Conservation (phyloP, 108 stramenopile genomes). For the Cyclotella sp. region DNA sequence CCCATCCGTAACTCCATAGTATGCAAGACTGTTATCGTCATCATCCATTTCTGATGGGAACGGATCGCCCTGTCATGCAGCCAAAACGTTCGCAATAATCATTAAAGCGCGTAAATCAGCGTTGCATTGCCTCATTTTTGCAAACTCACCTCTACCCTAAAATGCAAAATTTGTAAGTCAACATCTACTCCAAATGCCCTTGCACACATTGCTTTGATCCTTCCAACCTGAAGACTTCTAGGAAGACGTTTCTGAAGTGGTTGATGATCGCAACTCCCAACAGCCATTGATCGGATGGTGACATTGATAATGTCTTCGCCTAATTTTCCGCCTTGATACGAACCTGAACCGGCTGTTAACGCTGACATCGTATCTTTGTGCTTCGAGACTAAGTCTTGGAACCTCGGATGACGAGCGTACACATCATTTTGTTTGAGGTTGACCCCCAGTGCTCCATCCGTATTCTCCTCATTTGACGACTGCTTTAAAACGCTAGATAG, state of each 20-base stretch:
- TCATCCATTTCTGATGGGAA: slow-evolving; percentile 82
- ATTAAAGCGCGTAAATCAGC: background rate
- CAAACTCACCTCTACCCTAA: slow-evolving; percentile 56
- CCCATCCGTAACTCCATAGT: slow-evolving; percentile 90
- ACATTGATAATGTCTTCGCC: slow-evolving; percentile 71
- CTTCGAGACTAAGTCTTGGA: slow-evolving; percentile 52
- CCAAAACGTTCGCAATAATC: background rate
- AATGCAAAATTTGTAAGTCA: slow-evolving; percentile 80
- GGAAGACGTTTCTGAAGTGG: slow-evolving; percentile 80
- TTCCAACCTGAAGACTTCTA: slow-evolving; percentile 69
- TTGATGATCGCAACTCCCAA: slow-evolving; percentile 74
- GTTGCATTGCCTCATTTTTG: slow-evolving; percentile 1
- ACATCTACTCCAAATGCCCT: slow-evolving; percentile 78
- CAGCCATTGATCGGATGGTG: slow-evolving; percentile 75
- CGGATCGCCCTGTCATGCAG: slow-evolving; percentile 47
- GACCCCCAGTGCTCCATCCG: background rate
- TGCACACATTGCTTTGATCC: slow-evolving; percentile 81
- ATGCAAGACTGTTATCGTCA: slow-evolving; percentile 69
- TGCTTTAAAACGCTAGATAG: slow-evolving; percentile 6
- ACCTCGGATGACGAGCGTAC: slow-evolving; percentile 67
- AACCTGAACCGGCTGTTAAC: slow-evolving; percentile 21
- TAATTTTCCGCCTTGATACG: slow-evolving; percentile 36
- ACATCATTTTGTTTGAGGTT: slow-evolving; percentile 33
- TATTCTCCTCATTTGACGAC: background rate
- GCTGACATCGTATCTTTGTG: slow-evolving; percentile 65